Percentiles rank a stretch among this genome's conserved stretches.
Conservation (phyloP, 352 stramenopile genomes). For the Albugo candida region DNA sequence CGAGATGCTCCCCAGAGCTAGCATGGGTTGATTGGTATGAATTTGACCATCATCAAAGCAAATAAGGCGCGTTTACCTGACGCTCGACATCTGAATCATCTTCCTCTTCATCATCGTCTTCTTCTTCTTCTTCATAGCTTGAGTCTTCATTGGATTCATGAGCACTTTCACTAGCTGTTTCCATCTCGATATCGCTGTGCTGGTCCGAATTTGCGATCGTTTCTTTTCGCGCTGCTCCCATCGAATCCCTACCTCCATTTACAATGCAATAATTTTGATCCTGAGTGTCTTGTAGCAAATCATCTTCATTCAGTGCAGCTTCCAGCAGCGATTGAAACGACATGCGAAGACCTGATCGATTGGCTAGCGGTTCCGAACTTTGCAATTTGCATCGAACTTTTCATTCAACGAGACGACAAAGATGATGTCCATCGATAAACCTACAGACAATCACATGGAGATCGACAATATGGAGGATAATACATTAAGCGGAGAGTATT, state of each 20-base stretch:
- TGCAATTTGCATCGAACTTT: no score
- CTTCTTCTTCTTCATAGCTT: constrained; percentile 1
- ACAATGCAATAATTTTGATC: not conserved
- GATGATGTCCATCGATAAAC: no score
- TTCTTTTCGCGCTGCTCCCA: no score
- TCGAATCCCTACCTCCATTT: no score
- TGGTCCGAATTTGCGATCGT: no score
- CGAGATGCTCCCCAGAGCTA: not conserved
- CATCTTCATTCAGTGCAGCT: constrained; percentile 49
- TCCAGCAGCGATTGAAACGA: constrained; percentile 72
- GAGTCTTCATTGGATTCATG: not conserved
- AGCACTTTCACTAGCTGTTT: no score
- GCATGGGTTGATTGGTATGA: not conserved
- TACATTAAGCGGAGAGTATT: no score
- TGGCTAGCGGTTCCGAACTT: no score
- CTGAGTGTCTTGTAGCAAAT: constrained; percentile 26
- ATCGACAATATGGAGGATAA: no score
- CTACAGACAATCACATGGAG: no score
- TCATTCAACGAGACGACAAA: no score
- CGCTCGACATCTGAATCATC: constrained; percentile 76
- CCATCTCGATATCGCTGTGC: no score
- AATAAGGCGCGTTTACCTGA: constrained; percentile 9
- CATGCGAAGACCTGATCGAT: constrained; percentile 13
- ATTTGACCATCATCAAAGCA: not conserved
- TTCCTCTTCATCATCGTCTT: constrained; percentile 25